A percentile compares a stretch with the other conserved stretches of the same genome.
Evolutionary conservation across 1,284 basidiomycete genomes (phyloP).

Genomic region (Tremellales sp.): DNA sequence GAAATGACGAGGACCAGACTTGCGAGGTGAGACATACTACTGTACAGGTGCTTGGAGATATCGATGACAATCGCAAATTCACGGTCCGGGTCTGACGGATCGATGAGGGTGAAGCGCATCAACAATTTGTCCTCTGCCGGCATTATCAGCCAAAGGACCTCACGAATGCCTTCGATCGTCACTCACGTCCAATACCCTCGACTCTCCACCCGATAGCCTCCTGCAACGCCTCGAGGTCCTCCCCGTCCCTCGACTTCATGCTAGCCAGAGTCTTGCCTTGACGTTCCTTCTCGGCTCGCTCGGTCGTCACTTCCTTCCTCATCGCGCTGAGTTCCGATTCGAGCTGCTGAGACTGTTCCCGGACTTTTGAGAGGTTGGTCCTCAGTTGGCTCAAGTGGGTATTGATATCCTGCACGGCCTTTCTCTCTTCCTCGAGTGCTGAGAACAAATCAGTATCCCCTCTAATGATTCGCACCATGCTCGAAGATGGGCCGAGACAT

Average conservation of each 20-base stretch:
- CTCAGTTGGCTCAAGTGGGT: conserved; percentile 30
- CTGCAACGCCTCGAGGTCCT: conserved; percentile 61
- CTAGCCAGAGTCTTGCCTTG: conserved; percentile 61
- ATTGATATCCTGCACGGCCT: conserved; percentile 28
- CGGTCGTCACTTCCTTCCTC: conserved; percentile 23
- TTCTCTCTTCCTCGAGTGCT: conserved; percentile 42
- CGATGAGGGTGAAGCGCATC: conserved; percentile 66
- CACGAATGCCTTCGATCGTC: background rate
- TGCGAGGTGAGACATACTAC: conserved; percentile 54
- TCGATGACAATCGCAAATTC: conserved; percentile 76
- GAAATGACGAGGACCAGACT: background rate
- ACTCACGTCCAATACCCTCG: conserved; percentile 54
- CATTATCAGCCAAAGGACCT: background rate
- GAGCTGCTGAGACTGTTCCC: conserved; percentile 29
- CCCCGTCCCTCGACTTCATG: conserved; percentile 56
- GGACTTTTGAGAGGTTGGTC: conserved; percentile 30
- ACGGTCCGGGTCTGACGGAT: conserved; percentile 56
- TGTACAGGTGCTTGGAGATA: conserved; percentile 59
- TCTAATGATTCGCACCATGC: background rate
- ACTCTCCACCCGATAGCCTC: conserved; percentile 60
- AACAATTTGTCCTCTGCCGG: conserved; percentile 50
- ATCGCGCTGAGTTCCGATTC: conserved; percentile 32
- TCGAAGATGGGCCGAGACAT: conserved; percentile 8
- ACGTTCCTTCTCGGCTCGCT: conserved; percentile 59
- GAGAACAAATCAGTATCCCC: background rate